phyloP scores from a whole-genome alignment of 2,329 filamentous ascomycete species.

The Dactylellina haptotyla region DNA sequence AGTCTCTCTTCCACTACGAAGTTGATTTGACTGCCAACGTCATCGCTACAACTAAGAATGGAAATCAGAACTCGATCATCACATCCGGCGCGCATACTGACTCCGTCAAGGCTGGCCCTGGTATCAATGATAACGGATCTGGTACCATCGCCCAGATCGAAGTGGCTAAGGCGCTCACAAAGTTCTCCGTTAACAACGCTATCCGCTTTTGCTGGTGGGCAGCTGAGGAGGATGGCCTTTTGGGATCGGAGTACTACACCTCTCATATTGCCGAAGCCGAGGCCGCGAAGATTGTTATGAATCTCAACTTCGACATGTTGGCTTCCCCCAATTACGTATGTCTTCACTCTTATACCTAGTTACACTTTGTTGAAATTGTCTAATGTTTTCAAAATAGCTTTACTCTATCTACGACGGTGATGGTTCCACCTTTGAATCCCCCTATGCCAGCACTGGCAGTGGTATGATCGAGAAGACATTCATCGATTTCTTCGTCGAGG shows the following conservation, averaged over 20 bases:
- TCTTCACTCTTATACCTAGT: not conserved
- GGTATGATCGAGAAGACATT: slow-evolving; percentile 68
- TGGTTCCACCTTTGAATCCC: slow-evolving; percentile 67
- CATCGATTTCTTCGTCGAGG: slow-evolving; percentile 64
- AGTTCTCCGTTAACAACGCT: slow-evolving; percentile 68
- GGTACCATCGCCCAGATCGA: slow-evolving; percentile 70
- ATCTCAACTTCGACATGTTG: slow-evolving; percentile 79
- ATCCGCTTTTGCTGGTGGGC: slow-evolving; percentile 75
- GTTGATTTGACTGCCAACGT: slow-evolving; percentile 68
- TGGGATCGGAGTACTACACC: slow-evolving; percentile 71
- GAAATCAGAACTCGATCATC: slow-evolving; percentile 70
- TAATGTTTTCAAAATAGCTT: slow-evolving; percentile 31
- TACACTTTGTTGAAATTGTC: not conserved
- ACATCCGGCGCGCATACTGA: slow-evolving; percentile 72
- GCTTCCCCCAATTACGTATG: slow-evolving; percentile 70
- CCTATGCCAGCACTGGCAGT: slow-evolving; percentile 67
- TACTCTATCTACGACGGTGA: slow-evolving; percentile 66
- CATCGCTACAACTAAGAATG: slow-evolving; percentile 70
- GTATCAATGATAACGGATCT: slow-evolving; percentile 74
- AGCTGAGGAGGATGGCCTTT: slow-evolving; percentile 68
- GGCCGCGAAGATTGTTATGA: slow-evolving; percentile 71
- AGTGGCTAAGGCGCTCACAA: slow-evolving; percentile 70
- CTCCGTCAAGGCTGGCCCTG: slow-evolving; percentile 70
- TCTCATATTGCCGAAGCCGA: slow-evolving; percentile 65
- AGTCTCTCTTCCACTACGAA: slow-evolving; percentile 64